Evolutionary conservation across 2,329 filamentous ascomycete genomes (phyloP), one percentile per base, ranked within the genome.

Genomic region (Fusarium incarnatum): DNA sequence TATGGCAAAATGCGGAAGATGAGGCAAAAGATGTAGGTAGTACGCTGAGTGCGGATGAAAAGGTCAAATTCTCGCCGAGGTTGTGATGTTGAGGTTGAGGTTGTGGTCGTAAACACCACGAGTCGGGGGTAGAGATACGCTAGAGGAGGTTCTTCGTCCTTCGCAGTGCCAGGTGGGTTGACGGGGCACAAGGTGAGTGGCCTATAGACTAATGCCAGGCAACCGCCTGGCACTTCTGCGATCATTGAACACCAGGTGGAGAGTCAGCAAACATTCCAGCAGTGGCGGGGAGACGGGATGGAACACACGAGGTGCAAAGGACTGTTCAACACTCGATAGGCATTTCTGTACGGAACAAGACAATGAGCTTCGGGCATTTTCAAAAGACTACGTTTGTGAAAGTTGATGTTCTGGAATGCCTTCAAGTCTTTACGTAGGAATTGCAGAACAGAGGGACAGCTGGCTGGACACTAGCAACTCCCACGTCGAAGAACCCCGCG

Each of bases 251-350:
- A 11, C 1, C 9, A 5, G 0, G 34, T 37, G 32, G 32, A 5
- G 16, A 9, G 16, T 34, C 2, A 10, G 1, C 34, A 37, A 37
- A n/a, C 18, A 37, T 11, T 37, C 18, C 10, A 1, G 4, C 34
- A n/a, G 18, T 7, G 10, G 32, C 5, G 32, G 16, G 18, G 5
- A 11, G 34, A 37, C 6, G 16, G 16, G 8, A 34, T 34, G 2
- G 34, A n/a, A n/a, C 18, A 37, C 1, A 7, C 0, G 6, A 37
- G 3, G 16, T n/a, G 18, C 5, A 3, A 4, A 7, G 10, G 34
- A n/a, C 10, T 37, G 34, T 37, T n/a, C 34, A 37, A n/a, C 34
- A 37, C 10, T 12, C 34, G n/a, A n/a, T 7, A 9, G 5, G 11
- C 4, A 6, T 37, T 37, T n/a, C 6, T 6, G 3, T 2, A 37